Evolutionary conservation across 192 early-diverging fungal species (phyloP), one percentile per base, ranked within the genome.

Genomic region (Haplosporangium gracile): DNA sequence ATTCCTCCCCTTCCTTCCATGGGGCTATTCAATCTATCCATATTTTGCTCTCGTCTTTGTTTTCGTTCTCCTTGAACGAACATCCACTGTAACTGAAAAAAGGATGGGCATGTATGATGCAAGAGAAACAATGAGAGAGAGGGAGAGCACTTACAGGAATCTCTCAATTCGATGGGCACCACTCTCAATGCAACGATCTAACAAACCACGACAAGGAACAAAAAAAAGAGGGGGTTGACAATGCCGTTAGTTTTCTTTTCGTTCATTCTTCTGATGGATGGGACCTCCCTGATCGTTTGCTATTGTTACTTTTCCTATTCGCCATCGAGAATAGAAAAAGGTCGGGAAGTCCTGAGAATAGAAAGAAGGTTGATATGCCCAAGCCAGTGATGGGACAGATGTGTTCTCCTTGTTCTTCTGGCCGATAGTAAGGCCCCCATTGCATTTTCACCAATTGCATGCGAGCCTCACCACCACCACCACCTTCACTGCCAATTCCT

Each of bases 121-220:
- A 18, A 51, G 49, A 69, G 49, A 13, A 20, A 24, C 42, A 53
- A n/a, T 38, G 39, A 70, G 53, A 9, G 29, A 65, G 60, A 39
- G 36, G 38, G 20, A 65, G 47, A 20, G 36, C 15, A 88, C 87
- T 77, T 88, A 88, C 87, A 80, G 42, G 78, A 83, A 36, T 88
- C 87, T 45, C 81, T 68, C 55, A 88, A 57, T 42, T 88, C 87
- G 45, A 83, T 71, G 32, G 87, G 87, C 38, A 88, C 74, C 15
- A 88, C 87, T 38, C 87, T 73, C 29, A 88, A 65, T 26, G 87
- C 87, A 40, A 88, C 71, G 55, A 88, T 77, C 84, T 86, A 86
- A 36, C 43, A 32, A 24, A 36, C 36, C 36, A 36, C 36, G 2
- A 36, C 36, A 36, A 36, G 36, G 36, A 36, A 9, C 2, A 75